A percentile compares a stretch with the other conserved stretches of the same genome.
Conservation (phyloP, 345 rosid genomes). For the Rhizophora mangle region DNA sequence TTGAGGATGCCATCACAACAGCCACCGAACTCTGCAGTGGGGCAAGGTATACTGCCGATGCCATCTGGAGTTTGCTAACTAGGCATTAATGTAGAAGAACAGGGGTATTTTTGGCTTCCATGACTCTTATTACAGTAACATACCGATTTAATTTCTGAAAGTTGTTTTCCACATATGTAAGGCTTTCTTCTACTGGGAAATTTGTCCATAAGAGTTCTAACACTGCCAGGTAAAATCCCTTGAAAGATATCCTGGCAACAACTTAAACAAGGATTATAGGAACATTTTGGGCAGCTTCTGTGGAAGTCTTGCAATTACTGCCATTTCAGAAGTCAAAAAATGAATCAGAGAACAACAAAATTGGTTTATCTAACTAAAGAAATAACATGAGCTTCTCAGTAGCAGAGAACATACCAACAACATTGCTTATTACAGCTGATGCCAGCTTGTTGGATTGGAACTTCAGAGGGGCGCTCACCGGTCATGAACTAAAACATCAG, state of each 20-base stretch:
- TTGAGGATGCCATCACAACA: conserved; percentile 52
- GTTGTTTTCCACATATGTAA: conserved; percentile 23
- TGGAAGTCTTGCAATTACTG: conserved; percentile 55
- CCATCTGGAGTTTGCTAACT: conserved; percentile 31
- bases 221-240: conserved; percentile 39
- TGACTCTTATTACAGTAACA: conserved; percentile 21
- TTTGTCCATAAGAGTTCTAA: conserved; percentile 33
- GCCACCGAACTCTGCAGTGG: conserved; percentile 55
- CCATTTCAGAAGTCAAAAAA: conserved; percentile 38
- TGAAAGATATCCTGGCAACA: conserved; percentile 52
- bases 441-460: conserved; percentile 45
- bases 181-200: conserved; percentile 33
- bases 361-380: neutral
- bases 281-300: conserved; percentile 66
- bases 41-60: conserved; percentile 42
- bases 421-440: conserved; percentile 40
- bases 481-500: conserved; percentile 28
- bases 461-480: conserved; percentile 51
- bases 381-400: conserved; percentile 7
- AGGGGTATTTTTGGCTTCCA: conserved; percentile 20
- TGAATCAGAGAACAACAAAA: conserved; percentile 15
- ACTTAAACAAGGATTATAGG: conserved; percentile 55
- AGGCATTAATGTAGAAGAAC: conserved; percentile 29
- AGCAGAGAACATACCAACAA: conserved; percentile 50
- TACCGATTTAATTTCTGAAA: conserved; percentile 27